These are phyloP conservation scores for Luzula sylvatica DNA, from an alignment of 176 grass and related monocot genomes.

Conservation along the genomic window DNA sequence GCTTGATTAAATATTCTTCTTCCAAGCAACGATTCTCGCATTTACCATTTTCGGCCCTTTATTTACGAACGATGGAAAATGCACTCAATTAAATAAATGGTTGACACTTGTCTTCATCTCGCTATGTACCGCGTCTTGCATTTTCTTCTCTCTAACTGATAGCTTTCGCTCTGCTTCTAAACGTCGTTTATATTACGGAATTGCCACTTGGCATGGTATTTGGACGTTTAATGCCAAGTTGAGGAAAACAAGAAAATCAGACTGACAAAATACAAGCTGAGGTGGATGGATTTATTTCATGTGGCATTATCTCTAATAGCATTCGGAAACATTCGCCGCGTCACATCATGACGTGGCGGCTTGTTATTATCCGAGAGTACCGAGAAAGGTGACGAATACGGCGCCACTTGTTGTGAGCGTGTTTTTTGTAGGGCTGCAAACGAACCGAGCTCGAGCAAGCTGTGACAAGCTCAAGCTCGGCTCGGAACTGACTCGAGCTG, in stretches of 20 bases:
- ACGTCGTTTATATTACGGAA: conserved; percentile 45
- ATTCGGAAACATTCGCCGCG: conserved; percentile 62
- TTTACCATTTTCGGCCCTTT: conserved; percentile 74
- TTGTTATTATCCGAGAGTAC: conserved; percentile 53
- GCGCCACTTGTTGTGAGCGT: conserved; percentile 65
- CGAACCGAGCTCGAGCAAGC: no score
- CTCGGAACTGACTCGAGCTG: no score
- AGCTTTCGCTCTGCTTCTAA: conserved; percentile 64
- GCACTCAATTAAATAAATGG: no score
- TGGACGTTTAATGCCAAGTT: conserved; percentile 43
- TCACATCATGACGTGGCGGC: conserved; percentile 61
- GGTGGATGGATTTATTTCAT: conserved; percentile 70
- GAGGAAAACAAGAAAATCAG: conserved; percentile 22
- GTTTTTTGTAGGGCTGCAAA: no score
- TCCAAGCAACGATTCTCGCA: no score
- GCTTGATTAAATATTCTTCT: conserved; percentile 79
- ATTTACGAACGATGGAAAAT: conserved; percentile 63
- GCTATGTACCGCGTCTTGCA: conserved; percentile 41
- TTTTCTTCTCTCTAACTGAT: conserved; percentile 67
- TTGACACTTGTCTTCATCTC: no score
- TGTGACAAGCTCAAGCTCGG: no score
- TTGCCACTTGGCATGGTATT: conserved; percentile 47
- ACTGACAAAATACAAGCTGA: conserved; percentile 43
- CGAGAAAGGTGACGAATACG: conserved; percentile 62
- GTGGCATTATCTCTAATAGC: conserved; percentile 47